Percentiles rank a stretch among this genome's conserved stretches.
Evolutionary conservation across 2,329 filamentous ascomycete species (phyloP).

Genomic region (Ceratocystis eucalypticola): DNA sequence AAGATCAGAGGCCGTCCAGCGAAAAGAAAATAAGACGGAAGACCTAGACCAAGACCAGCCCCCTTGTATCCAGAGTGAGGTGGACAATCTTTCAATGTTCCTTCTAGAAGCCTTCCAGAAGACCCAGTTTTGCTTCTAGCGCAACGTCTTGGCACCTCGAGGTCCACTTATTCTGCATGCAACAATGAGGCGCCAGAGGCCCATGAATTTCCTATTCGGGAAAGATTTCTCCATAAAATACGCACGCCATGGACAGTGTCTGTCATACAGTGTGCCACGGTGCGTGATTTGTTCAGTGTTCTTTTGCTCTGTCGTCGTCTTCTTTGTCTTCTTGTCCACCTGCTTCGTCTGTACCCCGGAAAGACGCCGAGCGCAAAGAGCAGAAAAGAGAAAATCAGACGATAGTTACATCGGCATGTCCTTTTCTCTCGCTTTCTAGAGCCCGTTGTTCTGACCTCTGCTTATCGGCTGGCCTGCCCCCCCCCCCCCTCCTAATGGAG

Average conservation of each 20-base stretch:
- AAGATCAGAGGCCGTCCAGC: no score
- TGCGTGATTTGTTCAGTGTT: not conserved
- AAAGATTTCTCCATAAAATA: not conserved
- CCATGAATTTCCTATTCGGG: not conserved
- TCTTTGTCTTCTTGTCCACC: no score
- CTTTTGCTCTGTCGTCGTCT: not conserved
- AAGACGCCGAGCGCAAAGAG: not conserved
- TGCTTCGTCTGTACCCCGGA: not conserved
- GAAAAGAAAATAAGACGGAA: not conserved
- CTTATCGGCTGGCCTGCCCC: not conserved
- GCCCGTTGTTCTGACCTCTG: not conserved
- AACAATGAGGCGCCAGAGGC: not conserved
- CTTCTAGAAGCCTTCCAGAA: constrained; percentile 1
- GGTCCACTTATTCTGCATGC: not conserved
- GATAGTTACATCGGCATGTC: not conserved
- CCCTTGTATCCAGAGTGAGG: no score
- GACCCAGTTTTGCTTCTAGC: not conserved
- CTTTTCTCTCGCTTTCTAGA: not conserved
- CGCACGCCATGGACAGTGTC: not conserved
- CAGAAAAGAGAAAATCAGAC: not conserved
- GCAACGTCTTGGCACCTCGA: not conserved
- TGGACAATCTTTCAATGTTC: not conserved
- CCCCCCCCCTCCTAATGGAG: not conserved
- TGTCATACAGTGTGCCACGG: not conserved
- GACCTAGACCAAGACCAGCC: no score